These are phyloP conservation scores for Niveomyces coronatus DNA, from an alignment of 2,329 filamentous ascomycete species.

Conservation along the genomic window DNA sequence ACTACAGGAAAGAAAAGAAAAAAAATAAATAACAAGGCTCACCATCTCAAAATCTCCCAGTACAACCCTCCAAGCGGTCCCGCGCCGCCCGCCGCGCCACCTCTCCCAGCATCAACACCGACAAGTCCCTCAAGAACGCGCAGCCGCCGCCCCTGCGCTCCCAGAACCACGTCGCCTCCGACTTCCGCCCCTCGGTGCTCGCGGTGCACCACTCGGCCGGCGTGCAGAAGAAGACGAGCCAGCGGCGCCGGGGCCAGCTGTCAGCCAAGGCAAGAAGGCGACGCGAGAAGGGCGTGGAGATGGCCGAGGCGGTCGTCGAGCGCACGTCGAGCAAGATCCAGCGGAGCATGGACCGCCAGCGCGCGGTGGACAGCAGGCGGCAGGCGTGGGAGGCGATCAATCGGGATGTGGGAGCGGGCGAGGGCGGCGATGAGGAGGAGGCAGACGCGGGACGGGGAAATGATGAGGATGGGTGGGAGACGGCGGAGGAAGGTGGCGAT, in stretches of 20 bases:
- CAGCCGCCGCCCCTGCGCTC: conserved; percentile 37
- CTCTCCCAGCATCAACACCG: conserved; percentile 58
- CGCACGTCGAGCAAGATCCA: conserved; percentile 45
- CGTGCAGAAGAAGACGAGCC: conserved; percentile 54
- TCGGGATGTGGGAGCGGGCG: conserved; percentile 21
- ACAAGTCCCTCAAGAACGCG: conserved; percentile 58
- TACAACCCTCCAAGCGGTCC: conserved; percentile 53
- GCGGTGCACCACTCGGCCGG: conserved; percentile 57
- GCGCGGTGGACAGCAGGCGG: conserved; percentile 36
- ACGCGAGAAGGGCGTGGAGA: conserved; percentile 47
- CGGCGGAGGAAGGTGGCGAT: conserved; percentile 27
- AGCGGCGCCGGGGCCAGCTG: conserved; percentile 41
- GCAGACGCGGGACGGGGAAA: conserved; percentile 14
- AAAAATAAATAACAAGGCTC: conserved; percentile 1
- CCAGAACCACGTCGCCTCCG: conserved; percentile 9
- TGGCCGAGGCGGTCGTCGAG: conserved; percentile 49
- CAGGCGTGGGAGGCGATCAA: conserved; percentile 52
- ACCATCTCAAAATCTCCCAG: too few relatives aligned
- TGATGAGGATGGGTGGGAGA: conserved; percentile 17
- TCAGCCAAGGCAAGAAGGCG: conserved; percentile 45
- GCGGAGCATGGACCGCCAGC: conserved; percentile 41
- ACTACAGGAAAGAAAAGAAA: neutral
- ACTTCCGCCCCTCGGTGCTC: conserved; percentile 53
- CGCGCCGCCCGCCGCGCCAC: conserved; percentile 64
- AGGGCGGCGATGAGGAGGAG: conserved; percentile 14